A percentile compares a stretch with the other conserved stretches of the same genome.
phyloP scores from a whole-genome alignment of 2,329 filamentous ascomycete genomes.

The Aureobasidium sp. region DNA sequence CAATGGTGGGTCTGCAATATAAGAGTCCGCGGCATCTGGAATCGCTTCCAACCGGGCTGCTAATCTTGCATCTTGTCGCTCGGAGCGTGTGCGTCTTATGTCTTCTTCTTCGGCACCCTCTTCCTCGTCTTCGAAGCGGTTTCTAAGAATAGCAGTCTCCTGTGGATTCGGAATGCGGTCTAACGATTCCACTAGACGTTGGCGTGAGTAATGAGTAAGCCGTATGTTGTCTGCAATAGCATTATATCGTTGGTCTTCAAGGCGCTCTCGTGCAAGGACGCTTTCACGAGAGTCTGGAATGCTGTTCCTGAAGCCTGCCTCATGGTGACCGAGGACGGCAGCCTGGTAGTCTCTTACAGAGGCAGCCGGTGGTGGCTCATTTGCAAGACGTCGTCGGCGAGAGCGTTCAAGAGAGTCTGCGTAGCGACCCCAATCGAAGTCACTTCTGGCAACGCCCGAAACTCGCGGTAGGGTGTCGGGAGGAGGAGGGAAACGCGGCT shows the following conservation, averaged over 20 bases:
- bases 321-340: background rate
- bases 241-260: background rate
- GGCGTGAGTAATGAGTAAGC: background rate
- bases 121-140: background rate
- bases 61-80: background rate
- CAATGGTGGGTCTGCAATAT: background rate
- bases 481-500: background rate
- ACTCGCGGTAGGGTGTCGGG: background rate
- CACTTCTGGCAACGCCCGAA: background rate
- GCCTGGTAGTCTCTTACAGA: background rate
- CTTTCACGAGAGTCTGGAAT: background rate
- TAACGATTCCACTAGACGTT: background rate
- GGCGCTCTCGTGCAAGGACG: background rate
- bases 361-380: background rate
- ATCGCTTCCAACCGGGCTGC: background rate
- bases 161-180: background rate
- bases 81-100: background rate
- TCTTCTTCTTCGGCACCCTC: background rate
- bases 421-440: background rate
- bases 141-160: background rate
- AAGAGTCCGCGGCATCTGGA: background rate
- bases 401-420: background rate
- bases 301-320: background rate
- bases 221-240: background rate
- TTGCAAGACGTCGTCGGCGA: background rate